Conservation (phyloP, 495 filamentous ascomycete genomes). For the Xylaria longipes region DNA sequence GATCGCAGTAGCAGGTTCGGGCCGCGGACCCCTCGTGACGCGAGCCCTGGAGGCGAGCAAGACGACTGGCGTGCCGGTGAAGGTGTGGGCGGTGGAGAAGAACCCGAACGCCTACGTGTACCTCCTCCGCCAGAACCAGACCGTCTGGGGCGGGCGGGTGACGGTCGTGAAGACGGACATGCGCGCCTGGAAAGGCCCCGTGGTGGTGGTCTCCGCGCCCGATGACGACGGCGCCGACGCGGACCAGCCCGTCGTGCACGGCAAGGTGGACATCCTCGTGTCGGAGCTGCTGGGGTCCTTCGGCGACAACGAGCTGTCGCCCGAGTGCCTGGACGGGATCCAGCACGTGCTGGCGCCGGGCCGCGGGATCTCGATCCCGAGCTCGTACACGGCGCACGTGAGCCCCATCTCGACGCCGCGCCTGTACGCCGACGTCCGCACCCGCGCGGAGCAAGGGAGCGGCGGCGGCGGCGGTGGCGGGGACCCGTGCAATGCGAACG, state of each 20-base stretch:
- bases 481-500: constrained; percentile 61
- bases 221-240: constrained; percentile 21
- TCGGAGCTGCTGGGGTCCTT: constrained; percentile 95
- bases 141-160: constrained; percentile 75
- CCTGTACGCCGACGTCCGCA: constrained; percentile 77
- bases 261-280: constrained; percentile 87
- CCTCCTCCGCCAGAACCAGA: constrained; percentile 82
- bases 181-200: constrained; percentile 88
- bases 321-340: constrained; percentile 89
- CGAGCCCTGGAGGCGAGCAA: constrained; percentile 81
- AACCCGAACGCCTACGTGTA: constrained; percentile 97
- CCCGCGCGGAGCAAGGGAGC: neutral
- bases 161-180: constrained; percentile 95
- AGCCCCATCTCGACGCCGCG: constrained; percentile 91
- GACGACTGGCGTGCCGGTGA: constrained; percentile 75
- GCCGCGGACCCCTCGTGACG: constrained; percentile 88
- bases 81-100: constrained; percentile 94
- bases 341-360: constrained; percentile 76
- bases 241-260: constrained; percentile 39
- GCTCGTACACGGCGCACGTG: constrained; percentile 88
- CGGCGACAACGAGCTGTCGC: constrained; percentile 87
- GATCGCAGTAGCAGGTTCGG: constrained; percentile 91
- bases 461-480: constrained; percentile 62
- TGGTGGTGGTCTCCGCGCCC: constrained; percentile 39
- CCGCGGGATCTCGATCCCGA: constrained; percentile 91